phyloP scores from a whole-genome alignment of 352 stramenopile species.

The Phytophthora constricta region DNA sequence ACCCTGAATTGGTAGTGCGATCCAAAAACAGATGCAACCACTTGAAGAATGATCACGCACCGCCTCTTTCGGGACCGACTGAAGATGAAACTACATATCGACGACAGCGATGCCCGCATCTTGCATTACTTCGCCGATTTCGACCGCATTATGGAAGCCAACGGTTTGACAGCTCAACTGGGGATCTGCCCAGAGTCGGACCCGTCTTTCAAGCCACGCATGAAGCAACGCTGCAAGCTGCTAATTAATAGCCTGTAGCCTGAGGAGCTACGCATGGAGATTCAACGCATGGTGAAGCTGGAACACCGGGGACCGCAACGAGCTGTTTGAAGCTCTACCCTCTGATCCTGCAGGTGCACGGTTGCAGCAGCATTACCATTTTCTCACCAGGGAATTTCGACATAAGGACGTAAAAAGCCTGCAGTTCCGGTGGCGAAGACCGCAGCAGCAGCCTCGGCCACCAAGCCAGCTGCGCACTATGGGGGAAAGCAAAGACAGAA shows the following conservation, averaged over 20 bases:
- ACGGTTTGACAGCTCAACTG: not conserved
- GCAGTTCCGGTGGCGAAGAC: not conserved
- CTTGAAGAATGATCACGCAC: not conserved
- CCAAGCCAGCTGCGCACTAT: not conserved
- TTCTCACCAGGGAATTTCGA: conserved; percentile 15
- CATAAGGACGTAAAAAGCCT: not conserved
- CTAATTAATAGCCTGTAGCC: conserved; percentile 12
- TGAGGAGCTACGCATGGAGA: conserved; percentile 19
- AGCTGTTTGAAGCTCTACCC: conserved; percentile 18
- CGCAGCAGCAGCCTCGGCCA: not conserved
- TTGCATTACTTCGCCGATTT: not conserved
- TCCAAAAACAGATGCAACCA: not conserved
- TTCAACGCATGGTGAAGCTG: conserved; percentile 17
- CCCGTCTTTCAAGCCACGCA: not conserved
- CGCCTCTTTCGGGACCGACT: not conserved
- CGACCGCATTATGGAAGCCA: not conserved
- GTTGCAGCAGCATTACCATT: conserved; percentile 20
- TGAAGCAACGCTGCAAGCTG: conserved; percentile 30
- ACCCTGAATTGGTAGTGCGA: not conserved
- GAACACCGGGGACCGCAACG: conserved; percentile 6
- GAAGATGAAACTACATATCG: not conserved
- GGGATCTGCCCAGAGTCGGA: not conserved
- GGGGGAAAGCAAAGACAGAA: not conserved
- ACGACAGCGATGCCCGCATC: not conserved
- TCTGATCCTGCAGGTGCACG: conserved; percentile 21